Base-by-base conservation (phyloP, 768 basidiomycete genomes). In the Lyophyllum atratum region DNA sequence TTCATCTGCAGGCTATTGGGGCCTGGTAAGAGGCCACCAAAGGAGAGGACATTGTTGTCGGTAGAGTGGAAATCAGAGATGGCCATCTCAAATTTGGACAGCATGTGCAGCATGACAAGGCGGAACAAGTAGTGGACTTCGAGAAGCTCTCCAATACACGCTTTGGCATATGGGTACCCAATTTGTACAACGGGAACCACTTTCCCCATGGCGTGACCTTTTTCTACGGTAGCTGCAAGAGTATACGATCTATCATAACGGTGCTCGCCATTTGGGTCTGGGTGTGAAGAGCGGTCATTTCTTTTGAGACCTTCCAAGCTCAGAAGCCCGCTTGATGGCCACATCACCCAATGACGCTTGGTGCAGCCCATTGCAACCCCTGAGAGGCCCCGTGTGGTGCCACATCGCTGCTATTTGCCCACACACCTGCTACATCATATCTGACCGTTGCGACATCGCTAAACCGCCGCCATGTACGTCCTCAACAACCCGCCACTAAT, bases 51-150 rank as follows among this genome's bases (percentile, higher is more conserved):
- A 34, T 54, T 54, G 42, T 54, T 54, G n/a, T 33, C 19, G 8
- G 31, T 34, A 31, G 24, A 44, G n/a, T 54, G 40, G 22, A 54
- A 54, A 17, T 54, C 43, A 8, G 44, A 19, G 17, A 54, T 24
- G 14, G 44, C 53, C 29, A 45, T 31, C 53, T 54, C 53, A 12
- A 42, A 40, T 26, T 54, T 54, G 4, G 53, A 54, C 17, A 54
- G 14, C 29, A 31, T 33, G 26, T 21, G 53, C 14, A 14, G 53
- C 29, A 44, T 44, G 25, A 54, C 14, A 5, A 54, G 25, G 21
- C 44, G 19, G 45, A 22, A 54, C 21, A 54, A 43, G 5, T 29
- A 19, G 19, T 45, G 42, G 12, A 45, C 5, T 10, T 14, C 17
- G 12, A 33, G 29, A n/a, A 54, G 28, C 21, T 44, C 29, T 0